A percentile compares a stretch with the other conserved stretches of the same genome.
These are phyloP conservation scores for Aquilaria yunnanensis DNA, from an alignment of 345 rosid genomes.

Conservation along the genomic window DNA sequence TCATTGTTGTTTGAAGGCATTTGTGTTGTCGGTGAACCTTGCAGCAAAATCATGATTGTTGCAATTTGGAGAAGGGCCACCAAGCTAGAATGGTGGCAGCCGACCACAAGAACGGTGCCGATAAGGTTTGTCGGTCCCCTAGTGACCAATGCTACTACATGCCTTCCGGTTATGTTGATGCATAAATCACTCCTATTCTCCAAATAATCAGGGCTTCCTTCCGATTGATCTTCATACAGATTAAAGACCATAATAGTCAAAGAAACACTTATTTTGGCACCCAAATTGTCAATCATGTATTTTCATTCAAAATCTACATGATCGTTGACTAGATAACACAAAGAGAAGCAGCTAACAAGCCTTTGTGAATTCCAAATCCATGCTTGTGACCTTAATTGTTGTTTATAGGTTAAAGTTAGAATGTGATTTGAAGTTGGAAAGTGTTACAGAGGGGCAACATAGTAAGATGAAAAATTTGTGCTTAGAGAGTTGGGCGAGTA, in stretches of 20 bases:
- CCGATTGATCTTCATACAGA: slow-evolving; percentile 73
- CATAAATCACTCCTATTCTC: slow-evolving; percentile 84
- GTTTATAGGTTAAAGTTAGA: not conserved
- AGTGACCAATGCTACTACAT: no score
- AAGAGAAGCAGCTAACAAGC: slow-evolving; percentile 1
- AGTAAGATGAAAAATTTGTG: not conserved
- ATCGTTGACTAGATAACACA: slow-evolving; percentile 10
- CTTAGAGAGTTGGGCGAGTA: no score
- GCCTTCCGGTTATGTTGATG: slow-evolving; percentile 21
- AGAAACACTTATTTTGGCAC: slow-evolving; percentile 60
- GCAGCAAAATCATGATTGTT: no score
- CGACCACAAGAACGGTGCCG: no score
- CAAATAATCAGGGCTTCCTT: slow-evolving; percentile 86
- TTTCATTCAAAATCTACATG: slow-evolving; percentile 12
- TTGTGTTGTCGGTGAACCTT: no score
- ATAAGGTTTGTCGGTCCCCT: no score
- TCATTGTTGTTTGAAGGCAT: no score
- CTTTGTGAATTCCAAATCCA: slow-evolving; percentile 10
- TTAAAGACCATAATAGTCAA: slow-evolving; percentile 90
- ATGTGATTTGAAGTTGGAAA: not conserved
- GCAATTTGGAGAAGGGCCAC: no score
- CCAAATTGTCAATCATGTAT: not conserved
- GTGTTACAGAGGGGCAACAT: not conserved
- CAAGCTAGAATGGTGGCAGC: no score
- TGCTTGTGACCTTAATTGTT: slow-evolving; percentile 7